A percentile compares a stretch with the other conserved stretches of the same genome.
These are phyloP conservation scores for Thermochaetoides thermophila DNA, from an alignment of 495 filamentous ascomycete genomes.

Conservation along the genomic window DNA sequence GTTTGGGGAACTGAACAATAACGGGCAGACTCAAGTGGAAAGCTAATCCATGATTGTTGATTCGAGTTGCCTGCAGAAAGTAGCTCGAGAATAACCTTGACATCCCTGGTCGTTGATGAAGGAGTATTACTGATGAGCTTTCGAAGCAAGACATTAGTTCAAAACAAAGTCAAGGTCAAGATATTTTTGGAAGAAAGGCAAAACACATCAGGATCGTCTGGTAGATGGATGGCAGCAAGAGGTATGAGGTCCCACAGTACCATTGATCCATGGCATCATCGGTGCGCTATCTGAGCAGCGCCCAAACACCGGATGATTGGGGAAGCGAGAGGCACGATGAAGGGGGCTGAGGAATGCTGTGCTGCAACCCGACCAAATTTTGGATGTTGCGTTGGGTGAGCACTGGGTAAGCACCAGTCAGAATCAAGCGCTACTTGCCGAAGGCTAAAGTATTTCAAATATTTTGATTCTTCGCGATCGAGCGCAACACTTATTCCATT, in stretches of 20 bases:
- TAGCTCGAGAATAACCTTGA: too few species aligned
- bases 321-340: slow-evolving; percentile 5
- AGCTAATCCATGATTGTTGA: too few species aligned
- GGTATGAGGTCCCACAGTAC: slow-evolving; percentile 16
- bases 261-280: slow-evolving; percentile 12
- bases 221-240: too few species aligned
- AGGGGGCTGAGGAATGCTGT: slow-evolving; percentile 2
- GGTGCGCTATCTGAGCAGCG: slow-evolving; percentile 11
- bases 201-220: slow-evolving; percentile 7
- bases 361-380: slow-evolving; percentile 2
- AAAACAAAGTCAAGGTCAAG: slow-evolving; percentile 10
- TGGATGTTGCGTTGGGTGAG: neutral
- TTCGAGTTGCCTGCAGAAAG: too few species aligned
- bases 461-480: too few species aligned
- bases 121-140: slow-evolving; percentile 1
- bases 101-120: neutral
- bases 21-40: slow-evolving; percentile 13
- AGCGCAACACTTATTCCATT: too few species aligned
- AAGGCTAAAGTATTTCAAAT: too few species aligned
- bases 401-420: too few species aligned
- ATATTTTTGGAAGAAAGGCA: neutral
- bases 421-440: too few species aligned
- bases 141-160: slow-evolving; percentile 1
- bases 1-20: slow-evolving; percentile 11
- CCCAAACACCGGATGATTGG: slow-evolving; percentile 14